Base-by-base conservation (phyloP, 2,329 filamentous ascomycete genomes). In the Scytalidium sp. region DNA sequence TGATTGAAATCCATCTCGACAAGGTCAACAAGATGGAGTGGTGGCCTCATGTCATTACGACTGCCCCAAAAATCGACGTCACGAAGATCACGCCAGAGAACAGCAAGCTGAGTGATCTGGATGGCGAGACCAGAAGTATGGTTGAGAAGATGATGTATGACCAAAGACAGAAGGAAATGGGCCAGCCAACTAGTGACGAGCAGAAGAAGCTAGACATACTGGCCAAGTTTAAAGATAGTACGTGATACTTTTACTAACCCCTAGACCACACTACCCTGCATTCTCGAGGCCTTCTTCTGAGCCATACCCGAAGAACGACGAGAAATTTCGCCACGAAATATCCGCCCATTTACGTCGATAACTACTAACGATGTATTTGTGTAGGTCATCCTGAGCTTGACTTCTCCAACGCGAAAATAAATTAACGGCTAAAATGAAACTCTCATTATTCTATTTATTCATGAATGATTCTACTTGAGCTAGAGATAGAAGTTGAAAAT, bases 81-180 rank as follows among this genome's bases (percentile, higher is more conserved):
- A 85, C 86, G 62, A 97, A 96, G 76, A 97, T 99, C 71, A 83
- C 85, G 67, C 94, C 94, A 19, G 94, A 97, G 73, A 92, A 87
- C 67, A 92, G 87, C 66, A 96, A 91, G 70, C 78, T 99, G 64
- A 85, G 88, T 50, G 94, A 99, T 69, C 76, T 99, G 59, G 93
- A 97, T 66, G 94, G 94, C 53, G 88, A 96, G 78, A 99, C 94
- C 47, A 82, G 94, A 56, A 82, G 85, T 51, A 97, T 99, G 93
- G 94, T 99, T 41, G 94, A 99, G 83, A 99, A 99, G 83, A 99
- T 99, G 94, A 99, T 99, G 94, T 99, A 81, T 64, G 94, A 99
- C 75, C 94, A 99, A 78, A 80, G 88, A 59, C 92, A 97, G 75
- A 99, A 99, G 83, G 92, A 97, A 75, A 76, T 81, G 70, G 94